phyloP scores from a whole-genome alignment of 1,139 yeast species.

The Eremothecium coryli region DNA sequence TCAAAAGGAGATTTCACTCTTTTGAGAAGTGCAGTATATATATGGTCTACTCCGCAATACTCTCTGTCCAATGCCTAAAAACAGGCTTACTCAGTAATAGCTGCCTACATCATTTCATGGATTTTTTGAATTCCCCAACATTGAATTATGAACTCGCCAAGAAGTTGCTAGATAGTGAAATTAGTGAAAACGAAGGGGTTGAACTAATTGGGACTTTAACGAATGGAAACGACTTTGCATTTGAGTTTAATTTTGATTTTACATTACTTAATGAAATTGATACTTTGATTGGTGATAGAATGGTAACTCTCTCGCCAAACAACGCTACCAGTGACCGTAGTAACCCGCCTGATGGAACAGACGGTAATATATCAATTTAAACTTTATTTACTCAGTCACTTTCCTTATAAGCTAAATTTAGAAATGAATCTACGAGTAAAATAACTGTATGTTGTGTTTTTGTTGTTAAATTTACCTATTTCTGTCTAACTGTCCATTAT shows the following conservation, averaged over 20 bases:
- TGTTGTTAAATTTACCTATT: too few species aligned
- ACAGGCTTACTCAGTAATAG: slow-evolving; percentile 17
- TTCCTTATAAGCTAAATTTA: too few species aligned
- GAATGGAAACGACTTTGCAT: slow-evolving; percentile 25
- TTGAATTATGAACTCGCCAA: slow-evolving; percentile 24
- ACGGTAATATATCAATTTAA: too few species aligned
- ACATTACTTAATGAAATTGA: slow-evolving; percentile 27
- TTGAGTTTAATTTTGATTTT: slow-evolving; percentile 27
- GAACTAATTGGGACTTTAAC: slow-evolving; percentile 24
- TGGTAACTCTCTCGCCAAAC: slow-evolving; percentile 3
- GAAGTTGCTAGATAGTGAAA: slow-evolving; percentile 21
- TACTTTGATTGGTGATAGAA: slow-evolving; percentile 22
- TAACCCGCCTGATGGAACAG: too few species aligned
- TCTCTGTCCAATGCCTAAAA: slow-evolving; percentile 25
- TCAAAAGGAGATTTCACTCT: slow-evolving; percentile 28
- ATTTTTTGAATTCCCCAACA: slow-evolving; percentile 19
- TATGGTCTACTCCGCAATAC: slow-evolving; percentile 25
- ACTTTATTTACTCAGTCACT: too few species aligned
- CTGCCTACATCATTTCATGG: slow-evolving; percentile 13
- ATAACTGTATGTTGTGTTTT: too few species aligned
- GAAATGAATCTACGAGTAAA: too few species aligned
- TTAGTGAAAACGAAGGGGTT: slow-evolving; percentile 7
- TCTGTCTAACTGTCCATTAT: too few species aligned
- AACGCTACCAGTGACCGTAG: too few species aligned
- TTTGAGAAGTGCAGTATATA: slow-evolving; percentile 23